These are phyloP conservation scores for Echria macrotheca DNA, from an alignment of 495 filamentous ascomycete species.

Conservation along the genomic window DNA sequence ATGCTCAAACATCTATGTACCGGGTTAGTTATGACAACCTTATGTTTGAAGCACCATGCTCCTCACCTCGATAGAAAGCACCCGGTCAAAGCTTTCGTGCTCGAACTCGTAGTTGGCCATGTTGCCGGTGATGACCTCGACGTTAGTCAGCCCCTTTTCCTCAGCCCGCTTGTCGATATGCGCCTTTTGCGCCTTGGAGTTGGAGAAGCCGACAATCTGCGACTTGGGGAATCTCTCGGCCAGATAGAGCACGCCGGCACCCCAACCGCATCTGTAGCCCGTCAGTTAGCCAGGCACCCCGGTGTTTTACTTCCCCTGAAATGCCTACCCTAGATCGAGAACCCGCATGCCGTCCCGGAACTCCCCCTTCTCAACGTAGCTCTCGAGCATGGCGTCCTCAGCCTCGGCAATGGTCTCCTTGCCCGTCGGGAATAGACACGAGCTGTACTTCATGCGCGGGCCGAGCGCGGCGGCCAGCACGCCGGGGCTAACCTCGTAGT, in stretches of 20 bases:
- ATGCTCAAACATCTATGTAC: slow-evolving; percentile 59
- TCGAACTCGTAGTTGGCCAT: slow-evolving; percentile 56
- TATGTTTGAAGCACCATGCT: too few species aligned
- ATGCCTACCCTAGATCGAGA: slow-evolving; percentile 55
- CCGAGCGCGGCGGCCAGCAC: slow-evolving; percentile 52
- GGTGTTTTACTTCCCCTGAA: too few species aligned
- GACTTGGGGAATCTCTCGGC: slow-evolving; percentile 54
- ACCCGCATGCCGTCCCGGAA: slow-evolving; percentile 54
- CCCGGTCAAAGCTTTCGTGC: slow-evolving; percentile 49
- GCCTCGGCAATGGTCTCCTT: slow-evolving; percentile 53
- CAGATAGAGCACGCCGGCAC: slow-evolving; percentile 55
- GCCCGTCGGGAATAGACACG: slow-evolving; percentile 52
- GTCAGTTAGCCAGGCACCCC: too few species aligned
- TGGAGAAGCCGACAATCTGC: slow-evolving; percentile 57
- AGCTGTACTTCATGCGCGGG: slow-evolving; percentile 61
- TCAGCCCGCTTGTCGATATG: slow-evolving; percentile 55
- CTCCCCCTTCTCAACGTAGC: slow-evolving; percentile 51
- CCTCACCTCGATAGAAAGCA: slow-evolving; percentile 54
- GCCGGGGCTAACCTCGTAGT: slow-evolving; percentile 62
- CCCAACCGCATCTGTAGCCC: slow-evolving; percentile 65
- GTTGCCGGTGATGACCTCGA: slow-evolving; percentile 57
- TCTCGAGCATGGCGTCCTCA: slow-evolving; percentile 58
- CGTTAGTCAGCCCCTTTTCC: slow-evolving; percentile 47
- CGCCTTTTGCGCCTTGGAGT: slow-evolving; percentile 57
- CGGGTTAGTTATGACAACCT: too few species aligned